A percentile compares a stretch with the other conserved stretches of the same genome.
These are phyloP conservation scores for Emergomyces orientalis DNA, from an alignment of 2,329 filamentous ascomycete genomes.

Conservation along the genomic window DNA sequence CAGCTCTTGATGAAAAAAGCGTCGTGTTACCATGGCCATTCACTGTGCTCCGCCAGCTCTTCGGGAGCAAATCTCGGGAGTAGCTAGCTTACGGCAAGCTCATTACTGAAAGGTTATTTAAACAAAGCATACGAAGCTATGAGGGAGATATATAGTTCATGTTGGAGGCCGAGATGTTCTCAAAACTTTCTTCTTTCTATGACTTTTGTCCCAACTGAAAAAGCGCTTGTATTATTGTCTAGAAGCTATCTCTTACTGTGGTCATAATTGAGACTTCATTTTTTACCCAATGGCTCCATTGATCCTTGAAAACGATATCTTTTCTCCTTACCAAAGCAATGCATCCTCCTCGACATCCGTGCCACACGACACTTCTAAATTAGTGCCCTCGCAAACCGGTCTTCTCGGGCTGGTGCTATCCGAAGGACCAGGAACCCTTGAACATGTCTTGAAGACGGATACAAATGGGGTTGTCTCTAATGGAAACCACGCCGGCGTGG, in stretches of 20 bases:
- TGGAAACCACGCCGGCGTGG: neutral
- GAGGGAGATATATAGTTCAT: neutral
- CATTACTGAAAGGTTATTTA: neutral
- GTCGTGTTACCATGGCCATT: conserved; percentile 2
- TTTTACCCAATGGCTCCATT: conserved; percentile 4
- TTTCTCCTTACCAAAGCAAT: conserved; percentile 1
- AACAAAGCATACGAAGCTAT: neutral
- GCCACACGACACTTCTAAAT: neutral
- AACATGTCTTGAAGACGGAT: neutral
- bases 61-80: conserved; percentile 1
- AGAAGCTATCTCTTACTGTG: neutral
- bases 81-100: neutral
- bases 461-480: neutral
- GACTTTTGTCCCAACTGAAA: neutral
- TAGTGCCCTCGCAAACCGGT: neutral
- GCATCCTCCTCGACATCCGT: neutral
- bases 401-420: neutral
- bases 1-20: neutral
- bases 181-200: neutral
- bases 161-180: neutral
- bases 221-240: neutral
- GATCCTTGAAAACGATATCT: neutral
- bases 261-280: neutral
- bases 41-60: neutral
- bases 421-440: neutral